Percentiles rank a stretch among this genome's conserved stretches.
phyloP scores from a whole-genome alignment of 2,329 filamentous ascomycete genomes.

The Penicillium nordicum region DNA sequence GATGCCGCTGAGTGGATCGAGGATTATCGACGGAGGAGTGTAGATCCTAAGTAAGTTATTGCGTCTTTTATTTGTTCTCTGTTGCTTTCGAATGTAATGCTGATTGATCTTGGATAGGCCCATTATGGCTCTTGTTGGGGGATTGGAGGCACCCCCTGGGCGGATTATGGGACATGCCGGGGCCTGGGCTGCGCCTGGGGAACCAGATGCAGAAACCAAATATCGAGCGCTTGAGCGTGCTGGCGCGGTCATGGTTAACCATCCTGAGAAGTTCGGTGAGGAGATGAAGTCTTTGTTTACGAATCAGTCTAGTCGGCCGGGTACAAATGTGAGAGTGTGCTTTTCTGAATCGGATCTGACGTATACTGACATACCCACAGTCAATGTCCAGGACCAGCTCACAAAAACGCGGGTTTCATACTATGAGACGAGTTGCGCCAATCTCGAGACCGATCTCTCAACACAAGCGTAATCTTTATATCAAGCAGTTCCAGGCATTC shows the following conservation, averaged over 20 bases:
- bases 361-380: constrained; percentile 18
- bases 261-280: constrained; percentile 70
- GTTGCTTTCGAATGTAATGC: neutral
- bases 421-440: constrained; percentile 34
- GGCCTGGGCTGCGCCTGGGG: constrained; percentile 65
- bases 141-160: constrained; percentile 60
- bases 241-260: constrained; percentile 68
- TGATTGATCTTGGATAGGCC: constrained; percentile 50
- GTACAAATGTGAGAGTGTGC: constrained; percentile 22
- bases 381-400: constrained; percentile 18
- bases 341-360: neutral
- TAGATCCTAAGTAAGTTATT: constrained; percentile 60
- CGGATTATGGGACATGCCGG: constrained; percentile 77
- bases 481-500: constrained; percentile 54
- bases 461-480: constrained; percentile 48
- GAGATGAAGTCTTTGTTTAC: constrained; percentile 62
- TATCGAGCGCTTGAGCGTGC: constrained; percentile 62
- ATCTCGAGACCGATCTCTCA: neutral
- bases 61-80: neutral
- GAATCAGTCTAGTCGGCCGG: constrained; percentile 30
- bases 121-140: constrained; percentile 68
- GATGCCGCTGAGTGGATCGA: constrained; percentile 72
- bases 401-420: constrained; percentile 54
- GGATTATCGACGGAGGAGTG: constrained; percentile 57
- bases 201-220: constrained; percentile 64